Base-by-base conservation (phyloP, 164 flowering plant genomes). In the Kingdonia uniflora region DNA sequence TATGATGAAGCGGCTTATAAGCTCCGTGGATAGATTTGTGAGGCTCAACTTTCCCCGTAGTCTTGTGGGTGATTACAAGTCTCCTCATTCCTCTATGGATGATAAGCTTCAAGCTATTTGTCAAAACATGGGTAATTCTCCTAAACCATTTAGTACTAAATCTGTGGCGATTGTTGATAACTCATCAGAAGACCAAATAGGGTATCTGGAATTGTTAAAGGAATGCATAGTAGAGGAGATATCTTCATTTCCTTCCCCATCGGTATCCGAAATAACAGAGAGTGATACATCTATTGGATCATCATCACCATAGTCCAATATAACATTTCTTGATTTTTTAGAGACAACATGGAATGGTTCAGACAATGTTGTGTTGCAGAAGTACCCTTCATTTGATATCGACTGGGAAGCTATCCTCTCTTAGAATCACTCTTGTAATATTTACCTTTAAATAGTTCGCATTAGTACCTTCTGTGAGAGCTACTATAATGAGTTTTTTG, bases 91-190 rank as follows among this genome's bases (percentile, higher is more conserved):
- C 60, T 61, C 88, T 6, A 88, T 90, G 1, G 94, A 87, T 50
- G 91, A 94, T 2, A 90, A 90, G 81, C 84, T 90, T 16, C 74
- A 84, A 37, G 95, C 87, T 2, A 82, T 87, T 24, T 87, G 94
- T 61, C 61, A 76, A 52, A 70, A 62, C 69, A 52, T 84, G 68
- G 59, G 78, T 51, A 71, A 62, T 1, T 20, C 29, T 1, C n/a
- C n/a, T n/a, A n/a, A n/a, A n/a, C n/a, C n/a, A n/a, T n/a, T n/a
- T n/a, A n/a, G 25, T 14, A 13, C n/a, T 12, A 35, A 14, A 54
- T 50, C 44, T 29, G 15, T 6, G 14, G 35, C 5, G 14, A 16
- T 3, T 33, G 44, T 49, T 22, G 57, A 29, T 23, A 25, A 12
- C 40, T 37, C 58, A 1, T 26, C 49, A 0, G n/a, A 43, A 17